Evolutionary conservation across 179 eudicot species (phyloP).

Genomic region (Spergularia azorica): DNA sequence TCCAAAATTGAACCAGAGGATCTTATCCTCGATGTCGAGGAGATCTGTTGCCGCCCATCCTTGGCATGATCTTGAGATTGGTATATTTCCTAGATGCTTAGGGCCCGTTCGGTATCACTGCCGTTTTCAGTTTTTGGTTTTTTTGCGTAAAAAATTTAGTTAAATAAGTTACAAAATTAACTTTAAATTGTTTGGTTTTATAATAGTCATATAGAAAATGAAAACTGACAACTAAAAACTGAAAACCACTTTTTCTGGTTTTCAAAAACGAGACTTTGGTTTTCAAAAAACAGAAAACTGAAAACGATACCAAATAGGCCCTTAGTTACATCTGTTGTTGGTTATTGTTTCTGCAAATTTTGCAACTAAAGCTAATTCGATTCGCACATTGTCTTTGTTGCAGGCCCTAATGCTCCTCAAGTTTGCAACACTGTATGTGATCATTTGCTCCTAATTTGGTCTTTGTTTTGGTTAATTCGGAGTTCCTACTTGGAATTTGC

Average conservation of each 20-base stretch:
- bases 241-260: no score
- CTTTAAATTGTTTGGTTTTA: no score
- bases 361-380: neutral
- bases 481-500: neutral
- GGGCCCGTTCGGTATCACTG: neutral
- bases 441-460: neutral
- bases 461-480: neutral
- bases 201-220: no score
- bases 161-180: no score
- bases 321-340: no score
- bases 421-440: conserved; percentile 32
- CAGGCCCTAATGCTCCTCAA: conserved; percentile 39
- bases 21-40: conserved; percentile 38
- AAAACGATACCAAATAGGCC: no score
- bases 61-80: conserved; percentile 54
- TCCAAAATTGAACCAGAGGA: conserved; percentile 34
- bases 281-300: no score
- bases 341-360: neutral
- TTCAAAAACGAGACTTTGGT: no score
- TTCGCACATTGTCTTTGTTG: conserved; percentile 1
- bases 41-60: conserved; percentile 47
- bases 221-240: no score
- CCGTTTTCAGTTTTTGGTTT: neutral
- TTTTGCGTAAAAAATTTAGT: no score
- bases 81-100: conserved; percentile 14